phyloP scores from a whole-genome alignment of 2,329 filamentous ascomycete species.

The Fusarium proliferatum region DNA sequence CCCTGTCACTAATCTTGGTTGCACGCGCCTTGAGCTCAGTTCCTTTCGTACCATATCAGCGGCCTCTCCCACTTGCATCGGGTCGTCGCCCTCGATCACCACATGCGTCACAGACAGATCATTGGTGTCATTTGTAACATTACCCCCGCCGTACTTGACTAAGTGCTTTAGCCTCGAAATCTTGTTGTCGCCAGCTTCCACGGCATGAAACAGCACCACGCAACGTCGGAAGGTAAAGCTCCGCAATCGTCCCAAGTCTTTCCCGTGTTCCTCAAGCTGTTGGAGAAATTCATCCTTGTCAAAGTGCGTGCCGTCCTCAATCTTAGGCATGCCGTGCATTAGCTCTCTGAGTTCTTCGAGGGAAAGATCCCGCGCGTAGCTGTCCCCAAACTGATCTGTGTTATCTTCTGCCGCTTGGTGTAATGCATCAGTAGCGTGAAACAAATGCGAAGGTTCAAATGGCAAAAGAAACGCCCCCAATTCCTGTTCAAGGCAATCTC shows the following conservation, averaged over 20 bases:
- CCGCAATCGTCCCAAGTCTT: slow-evolving; percentile 60
- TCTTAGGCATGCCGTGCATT: slow-evolving; percentile 62
- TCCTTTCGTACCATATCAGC: slow-evolving; percentile 58
- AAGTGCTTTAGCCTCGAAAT: slow-evolving; percentile 63
- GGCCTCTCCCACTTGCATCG: slow-evolving; percentile 51
- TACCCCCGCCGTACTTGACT: slow-evolving; percentile 76
- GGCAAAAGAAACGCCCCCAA: slow-evolving; percentile 71
- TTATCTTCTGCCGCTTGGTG: slow-evolving; percentile 67
- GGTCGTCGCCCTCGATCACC: slow-evolving; percentile 61
- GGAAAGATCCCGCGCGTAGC: slow-evolving; percentile 78
- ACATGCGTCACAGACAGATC: slow-evolving; percentile 76
- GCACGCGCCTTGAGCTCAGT: slow-evolving; percentile 57
- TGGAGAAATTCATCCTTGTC: slow-evolving; percentile 60
- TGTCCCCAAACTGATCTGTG: slow-evolving; percentile 83
- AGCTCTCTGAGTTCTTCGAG: slow-evolving; percentile 70
- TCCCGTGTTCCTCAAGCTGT: slow-evolving; percentile 67
- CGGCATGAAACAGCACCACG: slow-evolving; percentile 54
- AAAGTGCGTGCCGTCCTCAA: slow-evolving; percentile 55
- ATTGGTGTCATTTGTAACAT: slow-evolving; percentile 61
- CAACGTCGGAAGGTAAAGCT: slow-evolving; percentile 65
- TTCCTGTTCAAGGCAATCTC: slow-evolving; percentile 78
- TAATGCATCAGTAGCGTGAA: slow-evolving; percentile 71
- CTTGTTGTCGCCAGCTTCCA: slow-evolving; percentile 47
- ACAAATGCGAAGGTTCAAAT: slow-evolving; percentile 73
- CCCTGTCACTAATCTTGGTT: slow-evolving; percentile 76